Conservation (phyloP, 2,329 filamentous ascomycete species). For the Fusarium nurragi region DNA sequence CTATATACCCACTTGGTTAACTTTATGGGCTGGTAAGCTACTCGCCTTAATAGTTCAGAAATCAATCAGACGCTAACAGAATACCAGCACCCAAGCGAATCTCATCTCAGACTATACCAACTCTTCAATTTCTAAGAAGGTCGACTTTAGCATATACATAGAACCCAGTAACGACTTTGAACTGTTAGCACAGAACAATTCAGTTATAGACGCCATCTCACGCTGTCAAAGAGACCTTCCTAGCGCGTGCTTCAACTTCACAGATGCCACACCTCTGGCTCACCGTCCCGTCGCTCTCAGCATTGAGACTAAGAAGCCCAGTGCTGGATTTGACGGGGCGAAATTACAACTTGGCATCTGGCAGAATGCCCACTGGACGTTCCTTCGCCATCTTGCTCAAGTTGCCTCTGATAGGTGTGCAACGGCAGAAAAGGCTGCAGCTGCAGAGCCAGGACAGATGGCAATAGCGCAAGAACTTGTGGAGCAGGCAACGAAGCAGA, state of each 20-base stretch:
- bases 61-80: neutral
- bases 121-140: neutral
- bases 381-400: neutral
- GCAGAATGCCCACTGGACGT: neutral
- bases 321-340: neutral
- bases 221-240: neutral
- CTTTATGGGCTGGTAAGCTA: slow-evolving; percentile 18
- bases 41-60: neutral
- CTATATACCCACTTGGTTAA: slow-evolving; percentile 11
- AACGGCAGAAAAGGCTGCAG: neutral
- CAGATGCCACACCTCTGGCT: neutral
- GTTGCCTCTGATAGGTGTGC: neutral
- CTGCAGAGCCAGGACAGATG: neutral
- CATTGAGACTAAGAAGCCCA: slow-evolving; percentile 9
- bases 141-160: neutral
- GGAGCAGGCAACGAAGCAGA: too few relatives aligned
- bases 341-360: slow-evolving; percentile 6
- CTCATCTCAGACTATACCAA: neutral
- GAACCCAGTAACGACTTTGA: neutral
- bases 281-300: neutral
- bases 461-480: neutral
- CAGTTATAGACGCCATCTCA: neutral
- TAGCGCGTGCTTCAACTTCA: neutral
- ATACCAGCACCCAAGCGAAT: neutral
- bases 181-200: neutral